Percentiles rank a stretch among this genome's conserved stretches.
These are phyloP conservation scores for Komagataea norvegica DNA, from an alignment of 1,139 yeast genomes.

Conservation along the genomic window DNA sequence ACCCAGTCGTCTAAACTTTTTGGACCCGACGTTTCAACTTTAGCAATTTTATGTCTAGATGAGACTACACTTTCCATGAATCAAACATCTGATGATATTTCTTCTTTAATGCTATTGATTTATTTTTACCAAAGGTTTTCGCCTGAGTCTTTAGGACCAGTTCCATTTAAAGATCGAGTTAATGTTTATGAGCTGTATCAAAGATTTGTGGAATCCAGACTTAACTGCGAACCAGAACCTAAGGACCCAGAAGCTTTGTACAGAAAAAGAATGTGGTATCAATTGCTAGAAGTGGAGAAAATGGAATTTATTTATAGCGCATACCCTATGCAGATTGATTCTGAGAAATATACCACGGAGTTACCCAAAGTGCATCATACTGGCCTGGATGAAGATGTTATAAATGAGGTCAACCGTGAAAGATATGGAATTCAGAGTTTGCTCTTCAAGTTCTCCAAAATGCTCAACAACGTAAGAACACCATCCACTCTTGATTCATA, in stretches of 20 bases:
- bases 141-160: slow-evolving; percentile 9
- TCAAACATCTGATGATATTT: neutral
- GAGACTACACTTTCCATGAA: neutral
- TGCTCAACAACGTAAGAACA: slow-evolving; percentile 9
- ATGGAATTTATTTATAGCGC: slow-evolving; percentile 6
- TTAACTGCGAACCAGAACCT: slow-evolving; percentile 4
- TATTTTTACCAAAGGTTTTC: slow-evolving; percentile 4
- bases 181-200: neutral
- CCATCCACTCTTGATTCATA: slow-evolving; percentile 1
- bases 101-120: slow-evolving; percentile 5
- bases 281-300: slow-evolving; percentile 7
- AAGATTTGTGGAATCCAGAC: neutral
- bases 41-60: slow-evolving; percentile 11
- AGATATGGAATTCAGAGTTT: slow-evolving; percentile 2
- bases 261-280: slow-evolving; percentile 8
- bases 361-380: neutral
- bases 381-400: neutral
- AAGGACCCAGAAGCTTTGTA: neutral
- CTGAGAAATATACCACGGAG: slow-evolving; percentile 5
- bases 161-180: slow-evolving; percentile 2
- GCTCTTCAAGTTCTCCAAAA: slow-evolving; percentile 1
- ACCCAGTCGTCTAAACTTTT: slow-evolving; percentile 2
- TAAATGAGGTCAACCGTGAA: slow-evolving; percentile 3
- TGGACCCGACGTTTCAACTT: slow-evolving; percentile 5
- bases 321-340: neutral